These are phyloP conservation scores for Chlorella sp. DNA, from an alignment of 139 green algal genomes.

Conservation along the genomic window DNA sequence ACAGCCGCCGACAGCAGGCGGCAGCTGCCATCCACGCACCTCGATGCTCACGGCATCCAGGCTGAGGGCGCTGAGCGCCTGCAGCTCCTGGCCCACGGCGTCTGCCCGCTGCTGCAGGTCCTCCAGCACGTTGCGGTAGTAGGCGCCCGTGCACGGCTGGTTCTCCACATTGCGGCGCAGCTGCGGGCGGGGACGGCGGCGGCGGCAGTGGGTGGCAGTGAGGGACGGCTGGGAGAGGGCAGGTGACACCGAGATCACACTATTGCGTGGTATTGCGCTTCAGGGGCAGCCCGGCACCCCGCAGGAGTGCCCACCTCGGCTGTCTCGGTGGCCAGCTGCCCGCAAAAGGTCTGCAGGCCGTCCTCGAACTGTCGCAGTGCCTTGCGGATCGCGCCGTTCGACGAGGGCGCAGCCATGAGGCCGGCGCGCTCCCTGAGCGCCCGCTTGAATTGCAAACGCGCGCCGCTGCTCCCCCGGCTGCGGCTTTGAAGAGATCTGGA, in stretches of 20 bases:
- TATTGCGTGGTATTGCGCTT: too few relatives aligned
- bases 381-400: background rate
- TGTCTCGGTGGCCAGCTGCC: conserved; percentile 7
- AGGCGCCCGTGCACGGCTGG: conserved; percentile 17
- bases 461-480: too few relatives aligned
- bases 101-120: conserved; percentile 29
- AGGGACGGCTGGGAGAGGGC: too few relatives aligned
- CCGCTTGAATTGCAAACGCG: too few relatives aligned
- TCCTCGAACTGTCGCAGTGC: conserved; percentile 12
- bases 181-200: too few relatives aligned
- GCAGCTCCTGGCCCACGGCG: conserved; percentile 21
- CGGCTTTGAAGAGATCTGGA: too few relatives aligned
- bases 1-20: background rate
- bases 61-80: conserved; percentile 29
- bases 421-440: background rate
- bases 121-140: conserved; percentile 30
- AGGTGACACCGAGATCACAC: too few relatives aligned
- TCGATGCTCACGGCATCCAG: conserved; percentile 40
- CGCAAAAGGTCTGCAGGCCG: conserved; percentile 11
- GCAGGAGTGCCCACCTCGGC: background rate
- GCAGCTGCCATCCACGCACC: background rate
- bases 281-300: too few relatives aligned
- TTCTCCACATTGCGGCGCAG: conserved; percentile 35
- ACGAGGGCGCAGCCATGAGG: background rate
- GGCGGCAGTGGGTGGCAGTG: too few relatives aligned